Percentiles rank a stretch among this genome's conserved stretches.
These are phyloP conservation scores for Backusella westeae DNA, from an alignment of 192 early-diverging fungal species.

Conservation along the genomic window DNA sequence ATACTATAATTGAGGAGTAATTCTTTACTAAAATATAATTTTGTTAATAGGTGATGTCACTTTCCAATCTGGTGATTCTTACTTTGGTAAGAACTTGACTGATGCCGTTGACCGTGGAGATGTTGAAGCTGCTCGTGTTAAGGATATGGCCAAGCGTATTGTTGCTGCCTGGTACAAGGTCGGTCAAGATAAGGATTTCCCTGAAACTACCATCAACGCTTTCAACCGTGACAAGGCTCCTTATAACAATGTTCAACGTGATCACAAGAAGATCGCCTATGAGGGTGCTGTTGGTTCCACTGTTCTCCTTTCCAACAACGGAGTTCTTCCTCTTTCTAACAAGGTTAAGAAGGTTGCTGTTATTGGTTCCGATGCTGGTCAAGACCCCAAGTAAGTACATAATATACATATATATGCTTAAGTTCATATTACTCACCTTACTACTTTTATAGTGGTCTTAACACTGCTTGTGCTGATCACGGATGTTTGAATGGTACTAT, in stretches of 20 bases:
- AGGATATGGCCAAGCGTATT: conserved; percentile 24
- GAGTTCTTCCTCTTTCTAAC: conserved; percentile 6
- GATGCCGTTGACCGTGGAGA: conserved; percentile 7
- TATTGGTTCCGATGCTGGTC: conserved; percentile 29
- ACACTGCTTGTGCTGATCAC: conserved; percentile 14
- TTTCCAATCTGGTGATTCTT: conserved; percentile 16
- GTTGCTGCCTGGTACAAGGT: conserved; percentile 36
- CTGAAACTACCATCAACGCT: conserved; percentile 12
- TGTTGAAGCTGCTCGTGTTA: not conserved
- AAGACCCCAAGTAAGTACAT: conserved; percentile 17
- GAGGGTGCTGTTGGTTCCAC: conserved; percentile 21
- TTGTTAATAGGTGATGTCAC: conserved; percentile 12
- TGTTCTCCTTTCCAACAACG: conserved; percentile 14
- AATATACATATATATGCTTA: not conserved
- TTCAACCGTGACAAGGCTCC: not conserved
- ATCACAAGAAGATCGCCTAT: conserved; percentile 18
- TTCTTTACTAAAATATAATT: not conserved
- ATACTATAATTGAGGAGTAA: conserved; percentile 37
- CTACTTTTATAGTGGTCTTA: not conserved
- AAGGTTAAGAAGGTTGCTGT: conserved; percentile 15
- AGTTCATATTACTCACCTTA: not conserved
- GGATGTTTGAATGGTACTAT: conserved; percentile 24
- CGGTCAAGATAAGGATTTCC: conserved; percentile 21
- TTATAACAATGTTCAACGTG: conserved; percentile 20
- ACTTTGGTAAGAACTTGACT: conserved; percentile 27